These are phyloP conservation scores for Colletotrichum godetiae DNA, from an alignment of 2,329 filamentous ascomycete species.

Conservation along the genomic window DNA sequence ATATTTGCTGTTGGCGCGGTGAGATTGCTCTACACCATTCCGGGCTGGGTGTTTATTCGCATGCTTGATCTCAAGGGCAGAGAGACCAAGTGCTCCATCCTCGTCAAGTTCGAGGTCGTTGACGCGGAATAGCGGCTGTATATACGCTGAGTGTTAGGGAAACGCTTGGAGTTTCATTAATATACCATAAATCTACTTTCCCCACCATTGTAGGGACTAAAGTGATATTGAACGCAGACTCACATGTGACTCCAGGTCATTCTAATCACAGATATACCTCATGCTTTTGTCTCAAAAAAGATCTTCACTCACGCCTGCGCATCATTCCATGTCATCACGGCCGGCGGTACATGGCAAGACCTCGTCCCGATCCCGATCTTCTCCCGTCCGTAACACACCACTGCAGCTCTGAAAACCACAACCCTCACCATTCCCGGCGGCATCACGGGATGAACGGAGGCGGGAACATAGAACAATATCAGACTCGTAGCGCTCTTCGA, in stretches of 20 bases:
- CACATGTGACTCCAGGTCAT: no score
- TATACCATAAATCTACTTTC: not conserved
- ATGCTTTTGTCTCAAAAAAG: no score
- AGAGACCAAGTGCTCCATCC: conserved; percentile 71
- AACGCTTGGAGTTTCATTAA: not conserved
- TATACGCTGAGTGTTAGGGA: not conserved
- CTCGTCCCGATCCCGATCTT: conserved; percentile 39
- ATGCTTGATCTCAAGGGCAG: conserved; percentile 74
- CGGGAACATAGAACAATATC: not conserved
- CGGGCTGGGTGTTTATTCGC: conserved; percentile 72
- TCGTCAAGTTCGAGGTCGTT: conserved; percentile 70
- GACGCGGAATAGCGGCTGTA: conserved; percentile 42
- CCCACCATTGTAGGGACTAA: not conserved
- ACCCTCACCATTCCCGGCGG: conserved; percentile 43
- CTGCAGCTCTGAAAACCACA: conserved; percentile 39
- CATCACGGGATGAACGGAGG: conserved; percentile 36
- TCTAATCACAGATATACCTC: no score
- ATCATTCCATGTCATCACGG: not conserved
- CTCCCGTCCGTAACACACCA: conserved; percentile 43
- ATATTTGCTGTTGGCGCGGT: conserved; percentile 71
- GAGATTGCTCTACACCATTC: conserved; percentile 65
- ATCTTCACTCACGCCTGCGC: not conserved
- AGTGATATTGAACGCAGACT: not conserved
- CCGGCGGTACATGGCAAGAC: conserved; percentile 36
- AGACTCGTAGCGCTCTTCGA: not conserved